phyloP scores from a whole-genome alignment of 2,329 filamentous ascomycete species.

The Xylariaceae sp. region DNA sequence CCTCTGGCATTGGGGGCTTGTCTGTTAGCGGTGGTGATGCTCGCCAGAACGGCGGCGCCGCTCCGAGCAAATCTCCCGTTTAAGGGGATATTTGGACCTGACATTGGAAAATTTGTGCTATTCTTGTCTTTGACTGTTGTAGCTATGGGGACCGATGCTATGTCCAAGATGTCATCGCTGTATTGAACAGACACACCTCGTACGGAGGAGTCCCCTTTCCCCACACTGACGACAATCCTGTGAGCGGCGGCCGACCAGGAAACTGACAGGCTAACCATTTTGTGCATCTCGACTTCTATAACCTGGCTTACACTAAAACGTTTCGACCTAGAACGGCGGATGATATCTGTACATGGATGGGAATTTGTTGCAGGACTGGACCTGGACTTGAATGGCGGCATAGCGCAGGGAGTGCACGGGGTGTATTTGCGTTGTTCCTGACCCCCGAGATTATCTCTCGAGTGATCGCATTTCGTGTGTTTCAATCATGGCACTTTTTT shows the following conservation, averaged over 20 bases:
- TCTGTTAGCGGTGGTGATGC: conserved; percentile 64
- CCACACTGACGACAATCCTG: too few relatives aligned
- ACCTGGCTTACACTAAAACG: conserved; percentile 29
- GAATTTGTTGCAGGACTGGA: conserved; percentile 27
- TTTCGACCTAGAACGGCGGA: conserved; percentile 24
- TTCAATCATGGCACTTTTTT: conserved; percentile 21
- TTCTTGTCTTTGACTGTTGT: too few relatives aligned
- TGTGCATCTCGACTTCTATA: conserved; percentile 24
- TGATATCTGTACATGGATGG: conserved; percentile 33
- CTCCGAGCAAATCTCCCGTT: conserved; percentile 57
- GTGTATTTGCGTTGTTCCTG: conserved; percentile 33
- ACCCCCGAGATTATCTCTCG: conserved; percentile 23
- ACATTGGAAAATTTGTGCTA: conserved; percentile 12
- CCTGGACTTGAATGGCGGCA: conserved; percentile 30
- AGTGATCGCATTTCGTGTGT: conserved; percentile 25
- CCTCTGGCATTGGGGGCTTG: conserved; percentile 66
- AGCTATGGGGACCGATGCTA: too few relatives aligned
- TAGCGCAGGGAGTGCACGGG: conserved; percentile 35
- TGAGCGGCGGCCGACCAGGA: too few relatives aligned
- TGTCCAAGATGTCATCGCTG: too few relatives aligned
- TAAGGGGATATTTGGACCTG: conserved; percentile 33
- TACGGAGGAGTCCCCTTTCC: too few relatives aligned
- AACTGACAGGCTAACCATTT: conserved; percentile 15
- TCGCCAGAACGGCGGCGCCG: conserved; percentile 58
- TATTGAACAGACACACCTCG: too few relatives aligned